phyloP scores from a whole-genome alignment of 2,329 filamentous ascomycete genomes.

The Harringtonia aguacate region DNA sequence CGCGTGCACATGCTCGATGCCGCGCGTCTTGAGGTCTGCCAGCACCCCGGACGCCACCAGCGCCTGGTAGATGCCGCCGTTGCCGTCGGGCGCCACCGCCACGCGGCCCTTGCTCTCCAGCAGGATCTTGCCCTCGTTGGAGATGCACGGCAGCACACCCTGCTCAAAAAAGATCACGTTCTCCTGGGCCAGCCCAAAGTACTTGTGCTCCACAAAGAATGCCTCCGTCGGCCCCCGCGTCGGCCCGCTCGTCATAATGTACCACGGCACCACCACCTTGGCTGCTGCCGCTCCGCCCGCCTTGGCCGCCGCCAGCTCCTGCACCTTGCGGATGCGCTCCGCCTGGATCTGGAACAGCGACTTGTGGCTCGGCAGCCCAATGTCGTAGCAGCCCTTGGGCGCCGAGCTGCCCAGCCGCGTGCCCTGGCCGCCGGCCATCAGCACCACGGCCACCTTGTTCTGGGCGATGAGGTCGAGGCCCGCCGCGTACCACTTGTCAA shows the following conservation, averaged over 20 bases:
- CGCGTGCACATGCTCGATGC: constrained; percentile 88
- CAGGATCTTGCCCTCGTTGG: constrained; percentile 94
- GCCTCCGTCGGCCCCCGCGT: constrained; percentile 85
- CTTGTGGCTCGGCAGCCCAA: constrained; percentile 85
- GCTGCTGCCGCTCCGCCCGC: constrained; percentile 36
- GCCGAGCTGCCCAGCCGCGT: constrained; percentile 89
- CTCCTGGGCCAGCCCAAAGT: constrained; percentile 77
- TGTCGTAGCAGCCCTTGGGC: constrained; percentile 96
- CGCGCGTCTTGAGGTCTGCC: constrained; percentile 77
- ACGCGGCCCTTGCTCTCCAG: constrained; percentile 84
- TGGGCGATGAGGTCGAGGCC: constrained; percentile 71
- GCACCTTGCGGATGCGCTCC: constrained; percentile 80
- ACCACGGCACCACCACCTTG: constrained; percentile 82
- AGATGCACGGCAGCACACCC: constrained; percentile 91
- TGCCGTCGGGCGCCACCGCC: constrained; percentile 92
- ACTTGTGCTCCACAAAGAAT: constrained; percentile 82
- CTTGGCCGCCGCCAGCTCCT: constrained; percentile 64
- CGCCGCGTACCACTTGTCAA: constrained; percentile 74
- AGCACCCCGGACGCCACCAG: constrained; percentile 72
- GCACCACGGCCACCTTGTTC: constrained; percentile 72
- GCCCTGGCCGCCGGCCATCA: constrained; percentile 96
- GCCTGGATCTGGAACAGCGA: constrained; percentile 96
- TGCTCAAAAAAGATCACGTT: constrained; percentile 95
- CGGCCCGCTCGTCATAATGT: constrained; percentile 98
- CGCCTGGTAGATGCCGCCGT: constrained; percentile 92